These are phyloP conservation scores for Puccinia hordei DNA, from an alignment of 1,284 basidiomycete genomes.

Conservation along the genomic window DNA sequence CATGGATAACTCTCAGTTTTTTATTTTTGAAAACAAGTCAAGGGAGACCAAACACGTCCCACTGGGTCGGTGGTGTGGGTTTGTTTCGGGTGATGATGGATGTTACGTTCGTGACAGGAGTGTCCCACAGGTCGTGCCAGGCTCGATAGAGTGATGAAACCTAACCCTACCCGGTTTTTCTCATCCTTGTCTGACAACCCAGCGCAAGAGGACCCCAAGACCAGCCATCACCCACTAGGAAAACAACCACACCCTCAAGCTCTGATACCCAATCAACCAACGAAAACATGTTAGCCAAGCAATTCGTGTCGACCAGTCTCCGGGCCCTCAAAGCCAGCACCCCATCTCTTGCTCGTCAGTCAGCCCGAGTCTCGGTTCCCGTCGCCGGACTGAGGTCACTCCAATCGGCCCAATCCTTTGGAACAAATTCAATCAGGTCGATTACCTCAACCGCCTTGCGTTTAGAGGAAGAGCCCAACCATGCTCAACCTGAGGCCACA, in stretches of 20 bases:
- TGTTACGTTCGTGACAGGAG: no score
- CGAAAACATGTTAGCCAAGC: constrained; percentile 18
- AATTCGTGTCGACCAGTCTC: constrained; percentile 19
- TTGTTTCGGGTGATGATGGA: no score
- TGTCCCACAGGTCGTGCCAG: neutral
- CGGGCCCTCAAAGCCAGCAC: neutral
- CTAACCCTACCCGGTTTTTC: neutral
- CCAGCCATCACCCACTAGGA: neutral
- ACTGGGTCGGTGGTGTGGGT: no score
- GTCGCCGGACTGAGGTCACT: neutral
- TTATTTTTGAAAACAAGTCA: no score
- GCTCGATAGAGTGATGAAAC: no score
- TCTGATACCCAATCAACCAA: neutral
- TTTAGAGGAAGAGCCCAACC: neutral
- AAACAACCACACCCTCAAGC: no score
- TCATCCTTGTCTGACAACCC: no score
- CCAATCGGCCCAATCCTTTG: neutral
- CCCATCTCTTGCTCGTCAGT: neutral
- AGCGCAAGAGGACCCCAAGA: neutral
- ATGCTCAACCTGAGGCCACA: neutral
- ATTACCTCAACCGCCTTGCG: constrained; percentile 12
- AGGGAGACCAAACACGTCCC: no score
- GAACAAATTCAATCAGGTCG: neutral
- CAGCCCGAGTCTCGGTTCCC: no score
- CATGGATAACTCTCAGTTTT: no score